Percentiles rank a stretch among this genome's conserved stretches.
Evolutionary conservation across 2,329 filamentous ascomycete species (phyloP).

Genomic region (Fusarium anthophilum): DNA sequence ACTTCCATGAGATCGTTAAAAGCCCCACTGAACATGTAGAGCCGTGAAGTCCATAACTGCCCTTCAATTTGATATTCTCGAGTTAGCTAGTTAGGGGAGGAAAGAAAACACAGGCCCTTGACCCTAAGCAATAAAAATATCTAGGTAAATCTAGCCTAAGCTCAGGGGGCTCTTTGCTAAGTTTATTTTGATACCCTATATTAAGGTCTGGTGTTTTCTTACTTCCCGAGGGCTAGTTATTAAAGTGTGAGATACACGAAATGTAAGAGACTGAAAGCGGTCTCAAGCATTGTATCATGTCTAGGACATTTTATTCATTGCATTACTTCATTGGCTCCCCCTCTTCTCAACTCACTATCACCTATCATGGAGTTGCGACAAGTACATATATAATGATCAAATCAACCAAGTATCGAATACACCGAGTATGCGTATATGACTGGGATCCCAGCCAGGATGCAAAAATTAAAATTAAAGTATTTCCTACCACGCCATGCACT

Average conservation of each 20-base stretch:
- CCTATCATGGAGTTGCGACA: background rate
- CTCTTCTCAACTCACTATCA: background rate
- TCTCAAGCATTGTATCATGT: background rate
- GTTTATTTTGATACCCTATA: no score
- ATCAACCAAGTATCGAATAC: background rate
- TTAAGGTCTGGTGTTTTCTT: no score
- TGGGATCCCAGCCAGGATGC: no score
- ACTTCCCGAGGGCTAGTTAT: background rate
- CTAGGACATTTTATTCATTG: background rate
- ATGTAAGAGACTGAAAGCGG: background rate
- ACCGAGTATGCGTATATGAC: background rate
- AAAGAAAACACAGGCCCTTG: no score
- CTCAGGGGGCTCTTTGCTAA: no score
- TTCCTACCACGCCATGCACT: background rate
- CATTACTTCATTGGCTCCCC: no score
- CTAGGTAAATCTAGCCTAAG: no score
- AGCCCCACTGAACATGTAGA: constrained; percentile 2
- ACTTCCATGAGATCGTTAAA: constrained; percentile 11
- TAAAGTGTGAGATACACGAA: background rate
- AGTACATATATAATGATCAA: background rate
- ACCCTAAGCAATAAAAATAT: no score
- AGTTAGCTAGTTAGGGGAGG: background rate
- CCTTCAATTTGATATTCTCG: background rate
- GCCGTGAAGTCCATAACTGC: background rate
- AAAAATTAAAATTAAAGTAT: background rate